Evolutionary conservation across 176 grass and related monocot species (phyloP).

Genomic region (Oryza brachyantha): DNA sequence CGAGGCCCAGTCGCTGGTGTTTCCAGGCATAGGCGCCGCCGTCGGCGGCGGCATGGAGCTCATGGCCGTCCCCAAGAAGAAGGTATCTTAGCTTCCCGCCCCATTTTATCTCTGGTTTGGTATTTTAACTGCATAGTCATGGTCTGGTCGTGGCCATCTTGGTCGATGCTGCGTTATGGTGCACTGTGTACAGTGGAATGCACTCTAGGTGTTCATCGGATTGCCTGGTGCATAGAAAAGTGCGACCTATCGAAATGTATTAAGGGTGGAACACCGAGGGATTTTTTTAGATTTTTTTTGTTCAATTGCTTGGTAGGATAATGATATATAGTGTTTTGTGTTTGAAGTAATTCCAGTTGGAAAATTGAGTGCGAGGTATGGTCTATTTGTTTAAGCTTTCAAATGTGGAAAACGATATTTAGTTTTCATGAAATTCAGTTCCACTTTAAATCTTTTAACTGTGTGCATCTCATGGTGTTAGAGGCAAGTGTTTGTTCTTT

Average conservation of each 20-base stretch:
- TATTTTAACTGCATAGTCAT: neutral
- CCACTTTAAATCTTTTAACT: neutral
- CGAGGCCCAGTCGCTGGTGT: slow-evolving; percentile 23
- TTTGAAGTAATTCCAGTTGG: neutral
- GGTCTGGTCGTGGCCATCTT: neutral
- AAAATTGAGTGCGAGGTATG: neutral
- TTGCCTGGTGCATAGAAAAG: neutral
- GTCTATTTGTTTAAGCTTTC: neutral
- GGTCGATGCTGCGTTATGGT: neutral
- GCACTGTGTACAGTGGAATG: neutral
- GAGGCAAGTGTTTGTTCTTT: too few relatives aligned
- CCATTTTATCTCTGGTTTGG: neutral
- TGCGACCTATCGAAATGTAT: neutral
- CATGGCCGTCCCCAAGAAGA: slow-evolving; percentile 91
- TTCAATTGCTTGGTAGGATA: neutral
- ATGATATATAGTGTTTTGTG: neutral
- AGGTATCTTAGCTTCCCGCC: slow-evolving; percentile 35
- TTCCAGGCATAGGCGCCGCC: slow-evolving; percentile 36
- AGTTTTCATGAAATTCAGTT: neutral
- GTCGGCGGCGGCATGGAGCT: slow-evolving; percentile 50
- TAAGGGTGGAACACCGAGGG: neutral
- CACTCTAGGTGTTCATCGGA: slow-evolving; percentile 34
- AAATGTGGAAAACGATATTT: neutral
- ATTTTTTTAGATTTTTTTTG: neutral
- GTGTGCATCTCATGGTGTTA: too few relatives aligned